Base-by-base conservation (phyloP, 805 yeast species). In the Pichia thaimueangensis region DNA sequence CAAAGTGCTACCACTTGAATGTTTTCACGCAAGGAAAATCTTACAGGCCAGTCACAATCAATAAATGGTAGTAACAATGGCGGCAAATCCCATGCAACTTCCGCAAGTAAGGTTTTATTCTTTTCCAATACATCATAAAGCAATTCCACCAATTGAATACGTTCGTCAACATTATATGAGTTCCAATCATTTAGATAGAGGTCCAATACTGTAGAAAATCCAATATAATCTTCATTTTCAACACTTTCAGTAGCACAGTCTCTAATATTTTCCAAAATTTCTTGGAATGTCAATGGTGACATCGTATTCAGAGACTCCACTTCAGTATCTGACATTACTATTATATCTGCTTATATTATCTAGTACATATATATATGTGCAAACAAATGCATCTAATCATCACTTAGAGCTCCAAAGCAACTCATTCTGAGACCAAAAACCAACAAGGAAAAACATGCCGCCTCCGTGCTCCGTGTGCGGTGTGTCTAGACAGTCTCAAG, bases 71-170 rank as follows among this genome's bases (percentile, higher is more conserved):
- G 54, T 6, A 89, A 50, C 39, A 85, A 62, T 25, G 71, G 72
- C 1, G 96, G 96, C n/a, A 89, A 57, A 59, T 89, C 97, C 97
- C 97, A 89, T 2, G 95, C 95, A 47, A 88, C 77, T 50, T 81
- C 83, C 34, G 72, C 68, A 0, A 79, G 67, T 24, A 86, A 60
- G 10, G 70, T 71, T 15, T 69, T 66, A 55, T 82, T 59, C 0
- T 56, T 60, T 10, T 55, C 53, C 25, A 86, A 59, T 0, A 78
- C 63, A 0, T 62, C 65, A 10, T 61, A 50, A 12, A 88, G 49
- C 3, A 65, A 62, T 0, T 56, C 61, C 36, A 87, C 59, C n/a
- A 85, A 56, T 38, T 50, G 42, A 2, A 63, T 67, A 42, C 76
- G 73, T 40, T 85, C 86, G 0, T 65, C 73, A 32, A 62, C 60